These are phyloP conservation scores for Populus tremula DNA, from an alignment of 345 rosid genomes.

Conservation along the genomic window DNA sequence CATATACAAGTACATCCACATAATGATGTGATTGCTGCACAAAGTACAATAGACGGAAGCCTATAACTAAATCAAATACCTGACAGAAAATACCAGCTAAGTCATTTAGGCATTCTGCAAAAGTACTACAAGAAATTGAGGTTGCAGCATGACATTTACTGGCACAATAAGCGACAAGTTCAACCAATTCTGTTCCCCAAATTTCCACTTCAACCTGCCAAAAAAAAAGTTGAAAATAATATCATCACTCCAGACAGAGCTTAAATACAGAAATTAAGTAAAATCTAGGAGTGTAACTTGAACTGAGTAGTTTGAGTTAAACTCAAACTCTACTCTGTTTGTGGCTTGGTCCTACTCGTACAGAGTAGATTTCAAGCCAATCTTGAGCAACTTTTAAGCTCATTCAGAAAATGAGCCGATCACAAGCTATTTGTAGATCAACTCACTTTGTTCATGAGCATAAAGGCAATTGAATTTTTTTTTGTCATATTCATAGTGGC, in stretches of 20 bases:
- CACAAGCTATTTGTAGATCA: too few relatives aligned
- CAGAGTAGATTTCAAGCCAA: too few relatives aligned
- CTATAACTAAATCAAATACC: constrained; percentile 41
- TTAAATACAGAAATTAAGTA: neutral
- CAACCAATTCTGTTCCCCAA: constrained; percentile 46
- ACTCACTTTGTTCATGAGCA: too few relatives aligned
- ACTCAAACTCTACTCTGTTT: too few relatives aligned
- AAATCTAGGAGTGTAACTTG: too few relatives aligned
- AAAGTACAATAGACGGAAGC: too few relatives aligned
- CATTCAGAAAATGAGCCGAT: too few relatives aligned
- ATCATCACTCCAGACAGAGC: constrained; percentile 3
- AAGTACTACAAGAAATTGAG: constrained; percentile 37
- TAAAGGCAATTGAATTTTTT: too few relatives aligned
- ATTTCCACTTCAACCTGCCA: constrained; percentile 49
- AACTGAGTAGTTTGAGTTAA: too few relatives aligned
- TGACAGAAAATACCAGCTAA: constrained; percentile 40
- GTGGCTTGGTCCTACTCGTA: too few relatives aligned
- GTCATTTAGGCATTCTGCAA: constrained; percentile 49
- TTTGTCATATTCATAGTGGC: too few relatives aligned
- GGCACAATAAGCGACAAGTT: constrained; percentile 71
- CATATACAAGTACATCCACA: constrained; percentile 15
- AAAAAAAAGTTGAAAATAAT: neutral
- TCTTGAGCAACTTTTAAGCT: too few relatives aligned
- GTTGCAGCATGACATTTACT: constrained; percentile 51
- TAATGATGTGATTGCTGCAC: constrained; percentile 1